phyloP scores from a whole-genome alignment of 2,329 filamentous ascomycete genomes.

The Paracorniculantispora psalliotae region DNA sequence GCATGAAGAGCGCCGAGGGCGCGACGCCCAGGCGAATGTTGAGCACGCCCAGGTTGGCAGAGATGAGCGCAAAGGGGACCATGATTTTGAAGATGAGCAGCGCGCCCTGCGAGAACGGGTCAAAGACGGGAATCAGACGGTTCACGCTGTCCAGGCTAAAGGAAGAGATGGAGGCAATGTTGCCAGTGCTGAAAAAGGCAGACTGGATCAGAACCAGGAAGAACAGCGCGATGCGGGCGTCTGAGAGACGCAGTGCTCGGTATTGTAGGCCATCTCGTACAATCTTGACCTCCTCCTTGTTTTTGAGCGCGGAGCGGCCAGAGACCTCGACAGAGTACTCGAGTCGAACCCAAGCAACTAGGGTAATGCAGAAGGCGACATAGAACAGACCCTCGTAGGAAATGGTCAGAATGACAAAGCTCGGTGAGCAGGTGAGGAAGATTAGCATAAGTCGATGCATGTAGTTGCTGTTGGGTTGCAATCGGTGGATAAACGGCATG shows the following conservation, averaged over 20 bases:
- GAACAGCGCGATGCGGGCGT: slow-evolving; percentile 84
- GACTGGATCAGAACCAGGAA: slow-evolving; percentile 94
- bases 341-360: slow-evolving; percentile 87
- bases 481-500: slow-evolving; percentile 74
- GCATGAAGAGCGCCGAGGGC: slow-evolving; percentile 86
- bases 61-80: slow-evolving; percentile 88
- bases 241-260: slow-evolving; percentile 72
- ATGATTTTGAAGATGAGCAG: slow-evolving; percentile 85
- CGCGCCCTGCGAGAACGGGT: slow-evolving; percentile 85
- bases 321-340: slow-evolving; percentile 62
- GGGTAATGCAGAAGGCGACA: slow-evolving; percentile 74
- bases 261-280: slow-evolving; percentile 22
- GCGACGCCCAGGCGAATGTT: slow-evolving; percentile 80
- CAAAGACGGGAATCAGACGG: slow-evolving; percentile 85
- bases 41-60: slow-evolving; percentile 87
- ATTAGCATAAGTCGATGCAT: slow-evolving; percentile 83
- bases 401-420: slow-evolving; percentile 93
- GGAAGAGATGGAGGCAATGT: slow-evolving; percentile 87
- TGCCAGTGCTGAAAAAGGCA: slow-evolving; percentile 94
- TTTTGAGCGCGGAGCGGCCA: not conserved
- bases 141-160: slow-evolving; percentile 90
- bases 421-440: slow-evolving; percentile 87
- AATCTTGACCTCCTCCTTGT: slow-evolving; percentile 17
- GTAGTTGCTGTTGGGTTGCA: slow-evolving; percentile 81
- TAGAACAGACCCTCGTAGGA: slow-evolving; percentile 98